Conservation (phyloP, 2,329 filamentous ascomycete species). For the Onygena corvina region DNA sequence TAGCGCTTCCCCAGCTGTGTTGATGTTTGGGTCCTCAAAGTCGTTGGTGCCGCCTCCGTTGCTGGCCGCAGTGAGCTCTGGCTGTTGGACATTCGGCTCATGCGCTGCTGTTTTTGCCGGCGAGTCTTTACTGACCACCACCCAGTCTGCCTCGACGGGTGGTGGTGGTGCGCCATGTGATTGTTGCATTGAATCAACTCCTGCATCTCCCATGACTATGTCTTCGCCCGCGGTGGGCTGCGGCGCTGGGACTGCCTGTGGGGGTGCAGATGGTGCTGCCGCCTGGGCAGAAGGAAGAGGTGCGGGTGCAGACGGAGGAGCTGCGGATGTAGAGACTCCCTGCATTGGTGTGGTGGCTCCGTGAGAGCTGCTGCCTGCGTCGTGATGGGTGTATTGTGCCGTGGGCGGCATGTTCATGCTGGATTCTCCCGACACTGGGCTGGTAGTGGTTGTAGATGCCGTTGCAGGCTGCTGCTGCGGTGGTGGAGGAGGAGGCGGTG, state of each 20-base stretch:
- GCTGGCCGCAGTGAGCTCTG: no score
- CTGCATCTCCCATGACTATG: conserved; percentile 48
- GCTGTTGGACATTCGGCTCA: no score
- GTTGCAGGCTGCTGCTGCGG: neutral
- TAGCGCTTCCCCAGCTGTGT: conserved; percentile 60
- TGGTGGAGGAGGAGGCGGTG: neutral
- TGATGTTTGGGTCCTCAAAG: conserved; percentile 29
- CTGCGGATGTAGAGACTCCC: neutral
- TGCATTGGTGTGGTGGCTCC: neutral
- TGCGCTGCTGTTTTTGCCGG: conserved; percentile 17
- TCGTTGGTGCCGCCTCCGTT: conserved; percentile 19
- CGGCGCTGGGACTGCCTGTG: conserved; percentile 11
- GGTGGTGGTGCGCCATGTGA: conserved; percentile 34
- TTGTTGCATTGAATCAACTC: conserved; percentile 21
- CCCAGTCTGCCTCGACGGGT: conserved; percentile 57
- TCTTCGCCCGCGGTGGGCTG: conserved; percentile 20
- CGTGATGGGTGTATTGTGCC: neutral
- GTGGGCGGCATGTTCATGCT: neutral
- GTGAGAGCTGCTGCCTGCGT: neutral
- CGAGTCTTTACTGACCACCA: conserved; percentile 57
- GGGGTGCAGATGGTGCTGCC: conserved; percentile 2
- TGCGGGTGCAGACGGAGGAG: neutral
- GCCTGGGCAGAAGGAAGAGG: neutral
- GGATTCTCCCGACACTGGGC: no score
- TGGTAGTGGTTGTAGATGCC: no score